Percentiles rank a stretch among this genome's conserved stretches.
Evolutionary conservation across 768 basidiomycete species (phyloP).

Genomic region (Pleurotus tuoliensis): DNA sequence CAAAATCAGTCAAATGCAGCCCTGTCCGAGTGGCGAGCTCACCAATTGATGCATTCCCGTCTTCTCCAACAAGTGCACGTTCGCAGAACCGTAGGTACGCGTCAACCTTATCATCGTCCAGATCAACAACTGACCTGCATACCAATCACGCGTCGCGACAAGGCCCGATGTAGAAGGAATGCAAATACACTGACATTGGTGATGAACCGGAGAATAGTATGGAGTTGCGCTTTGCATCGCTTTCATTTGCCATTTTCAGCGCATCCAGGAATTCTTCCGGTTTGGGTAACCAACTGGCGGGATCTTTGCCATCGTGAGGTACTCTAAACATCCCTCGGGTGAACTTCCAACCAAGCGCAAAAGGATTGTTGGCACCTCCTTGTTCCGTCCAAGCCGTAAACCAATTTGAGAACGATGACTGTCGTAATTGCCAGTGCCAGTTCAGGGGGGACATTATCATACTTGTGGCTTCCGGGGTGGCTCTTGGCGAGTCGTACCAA

Average conservation of each 20-base stretch:
- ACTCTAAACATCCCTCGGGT: conserved; percentile 26
- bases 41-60: conserved; percentile 21
- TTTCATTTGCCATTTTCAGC: conserved; percentile 34
- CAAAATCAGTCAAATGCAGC: conserved; percentile 11
- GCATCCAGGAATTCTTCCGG: conserved; percentile 42
- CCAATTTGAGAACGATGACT: conserved; percentile 76
- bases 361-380: conserved; percentile 37
- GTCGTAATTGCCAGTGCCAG: conserved; percentile 53
- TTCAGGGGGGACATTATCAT: conserved; percentile 69
- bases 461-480: conserved; percentile 44
- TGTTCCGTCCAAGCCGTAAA: conserved; percentile 78
- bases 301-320: conserved; percentile 46
- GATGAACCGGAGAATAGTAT: conserved; percentile 39
- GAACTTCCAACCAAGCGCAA: neutral
- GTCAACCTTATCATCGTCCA: conserved; percentile 51
- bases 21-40: conserved; percentile 8
- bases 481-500: conserved; percentile 27
- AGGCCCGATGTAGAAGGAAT: neutral
- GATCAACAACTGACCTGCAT: conserved; percentile 50
- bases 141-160: conserved; percentile 3
- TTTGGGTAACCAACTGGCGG: conserved; percentile 55
- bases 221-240: conserved; percentile 22
- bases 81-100: conserved; percentile 66
- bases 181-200: conserved; percentile 38
- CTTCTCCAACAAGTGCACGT: conserved; percentile 32